Evolutionary conservation across 2,329 filamentous ascomycete genomes (phyloP), one percentile per base, ranked within the genome.

Genomic region (Aspergillus proliferans): DNA sequence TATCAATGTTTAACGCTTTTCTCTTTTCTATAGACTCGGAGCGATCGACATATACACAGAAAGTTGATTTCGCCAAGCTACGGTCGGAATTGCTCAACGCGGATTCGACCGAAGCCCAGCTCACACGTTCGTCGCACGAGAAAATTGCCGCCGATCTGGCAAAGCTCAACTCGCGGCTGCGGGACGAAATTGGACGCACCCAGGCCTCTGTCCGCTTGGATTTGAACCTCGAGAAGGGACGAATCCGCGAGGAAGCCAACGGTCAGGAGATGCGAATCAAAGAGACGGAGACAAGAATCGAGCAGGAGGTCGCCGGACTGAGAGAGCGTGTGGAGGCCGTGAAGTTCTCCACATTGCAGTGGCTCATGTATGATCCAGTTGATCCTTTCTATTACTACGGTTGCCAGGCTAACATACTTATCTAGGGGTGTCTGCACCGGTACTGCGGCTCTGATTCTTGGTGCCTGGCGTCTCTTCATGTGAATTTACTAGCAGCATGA

Each of bases 181-280:
- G 92, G 40, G 93, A 98, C 71, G 93, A 98, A 73, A 92, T 98
- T 59, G 86, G 89, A 50, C 82, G 93, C 40, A 97, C 93, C 2
- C 92, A 97, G 72, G 92, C 92, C 5, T 92, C 87, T 53, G 91
- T 97, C 34, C 80, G 92, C 52, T 75, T 98, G 42, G 93, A 98
- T 70, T 74, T 98, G 52, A 98, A 97, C 70, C 75, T 98, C 42
- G 93, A 98, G 66, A 98, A 98, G 75, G 93, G 93, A 12, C 81
- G 93, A 54, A 98, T 97, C 58, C 79, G 93, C 53, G 93, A 98
- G 72, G 93, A 98, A 76, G 90, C 91, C 15, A 94, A 95, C 58
- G 86, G 87, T 50, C 93, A 97, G 74, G 93, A 98, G 71, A 83
- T 98, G 71, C 94, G 95, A 76, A 89, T 98, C 63, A 96, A 95